A percentile compares a stretch with the other conserved stretches of the same genome.
Conservation (phyloP, 2,329 filamentous ascomycete species). For the Paraphoma sp. region DNA sequence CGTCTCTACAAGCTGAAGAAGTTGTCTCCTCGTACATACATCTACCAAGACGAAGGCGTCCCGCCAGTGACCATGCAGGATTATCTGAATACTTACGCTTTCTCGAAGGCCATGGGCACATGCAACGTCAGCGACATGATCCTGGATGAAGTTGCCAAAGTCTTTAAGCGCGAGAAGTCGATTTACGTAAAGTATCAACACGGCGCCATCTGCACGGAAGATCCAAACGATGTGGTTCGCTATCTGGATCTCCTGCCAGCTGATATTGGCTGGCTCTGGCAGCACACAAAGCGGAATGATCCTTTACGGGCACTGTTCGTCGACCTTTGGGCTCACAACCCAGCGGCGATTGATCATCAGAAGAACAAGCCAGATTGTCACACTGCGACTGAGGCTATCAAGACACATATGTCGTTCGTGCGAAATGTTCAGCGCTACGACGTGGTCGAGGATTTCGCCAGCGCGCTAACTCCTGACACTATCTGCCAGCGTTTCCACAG, state of each 20-base stretch:
- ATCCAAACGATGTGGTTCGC: background rate
- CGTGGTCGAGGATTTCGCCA: background rate
- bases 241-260: slow-evolving; percentile 8
- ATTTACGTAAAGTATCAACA: background rate
- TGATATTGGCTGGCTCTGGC: background rate
- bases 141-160: slow-evolving; percentile 3
- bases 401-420: background rate
- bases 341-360: background rate
- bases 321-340: background rate
- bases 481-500: slow-evolving; percentile 10
- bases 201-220: background rate
- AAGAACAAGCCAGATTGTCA: background rate
- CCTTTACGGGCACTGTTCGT: background rate
- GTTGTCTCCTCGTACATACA: background rate
- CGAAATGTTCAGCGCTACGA: background rate
- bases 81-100: slow-evolving; percentile 8
- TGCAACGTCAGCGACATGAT: slow-evolving; percentile 13
- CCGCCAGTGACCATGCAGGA: slow-evolving; percentile 2
- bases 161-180: slow-evolving; percentile 1
- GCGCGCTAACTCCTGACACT: background rate
- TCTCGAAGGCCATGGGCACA: slow-evolving; percentile 6
- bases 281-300: background rate
- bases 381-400: background rate
- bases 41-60: background rate
- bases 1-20: slow-evolving; percentile 1